Evolutionary conservation across 768 basidiomycete species (phyloP).

Genomic region (Boletellus sp.): DNA sequence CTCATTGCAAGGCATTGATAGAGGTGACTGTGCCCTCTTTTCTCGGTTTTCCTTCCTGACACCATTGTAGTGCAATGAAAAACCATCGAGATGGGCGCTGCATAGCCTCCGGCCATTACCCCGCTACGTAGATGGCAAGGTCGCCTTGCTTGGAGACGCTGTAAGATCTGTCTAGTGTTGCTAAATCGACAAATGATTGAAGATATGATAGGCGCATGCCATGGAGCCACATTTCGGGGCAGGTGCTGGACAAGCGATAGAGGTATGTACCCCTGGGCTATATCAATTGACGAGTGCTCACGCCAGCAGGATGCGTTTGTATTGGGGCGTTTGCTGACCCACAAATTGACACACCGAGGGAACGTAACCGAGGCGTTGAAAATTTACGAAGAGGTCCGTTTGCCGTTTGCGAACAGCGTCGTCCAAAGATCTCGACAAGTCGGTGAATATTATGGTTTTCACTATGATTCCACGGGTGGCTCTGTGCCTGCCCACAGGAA

Average conservation of each 20-base stretch:
- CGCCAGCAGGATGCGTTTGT: constrained; percentile 27
- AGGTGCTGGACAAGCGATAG: constrained; percentile 51
- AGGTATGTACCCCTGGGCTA: constrained; percentile 27
- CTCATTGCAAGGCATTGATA: constrained; percentile 5
- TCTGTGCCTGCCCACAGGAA: constrained; percentile 1
- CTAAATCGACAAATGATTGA: constrained; percentile 1
- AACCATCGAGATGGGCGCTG: constrained; percentile 42
- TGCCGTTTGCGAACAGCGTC: constrained; percentile 28
- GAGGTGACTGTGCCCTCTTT: constrained; percentile 5
- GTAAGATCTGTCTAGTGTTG: constrained; percentile 22
- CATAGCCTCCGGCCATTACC: constrained; percentile 40
- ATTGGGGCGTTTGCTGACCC: constrained; percentile 27
- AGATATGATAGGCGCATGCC: constrained; percentile 38
- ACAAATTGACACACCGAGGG: constrained; percentile 15
- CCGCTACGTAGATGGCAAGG: constrained; percentile 35
- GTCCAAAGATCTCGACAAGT: constrained; percentile 13
- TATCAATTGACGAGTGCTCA: not conserved
- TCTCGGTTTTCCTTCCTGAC: no score
- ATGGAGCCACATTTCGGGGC: constrained; percentile 46
- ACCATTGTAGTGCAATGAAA: constrained; percentile 30
- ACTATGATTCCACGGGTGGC: not conserved
- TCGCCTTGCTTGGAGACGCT: constrained; percentile 50
- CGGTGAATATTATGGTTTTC: constrained; percentile 25
- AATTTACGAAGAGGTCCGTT: constrained; percentile 31
- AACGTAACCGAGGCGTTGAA: constrained; percentile 28